phyloP scores from a whole-genome alignment of 768 basidiomycete species.

The Rhizopogon vesiculosus region DNA sequence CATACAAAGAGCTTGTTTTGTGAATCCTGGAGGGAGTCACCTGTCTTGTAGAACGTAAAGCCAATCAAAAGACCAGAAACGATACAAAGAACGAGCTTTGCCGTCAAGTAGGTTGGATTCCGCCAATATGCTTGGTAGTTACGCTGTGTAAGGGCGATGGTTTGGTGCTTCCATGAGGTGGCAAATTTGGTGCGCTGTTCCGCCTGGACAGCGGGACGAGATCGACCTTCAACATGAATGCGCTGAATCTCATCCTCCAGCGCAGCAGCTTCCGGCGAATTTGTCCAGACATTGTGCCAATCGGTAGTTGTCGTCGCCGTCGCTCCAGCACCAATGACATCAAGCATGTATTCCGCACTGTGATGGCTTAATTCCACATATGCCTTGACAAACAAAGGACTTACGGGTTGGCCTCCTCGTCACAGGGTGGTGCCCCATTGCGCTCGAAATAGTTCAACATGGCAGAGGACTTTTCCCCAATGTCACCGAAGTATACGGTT shows the following conservation, averaged over 20 bases:
- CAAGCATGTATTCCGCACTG: constrained; percentile 62
- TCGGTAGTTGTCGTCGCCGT: constrained; percentile 49
- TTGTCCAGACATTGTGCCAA: constrained; percentile 61
- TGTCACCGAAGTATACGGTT: constrained; percentile 63
- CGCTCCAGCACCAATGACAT: constrained; percentile 72
- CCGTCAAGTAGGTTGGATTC: constrained; percentile 54
- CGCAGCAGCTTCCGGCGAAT: constrained; percentile 39
- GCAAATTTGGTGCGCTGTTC: constrained; percentile 43
- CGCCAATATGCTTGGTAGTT: constrained; percentile 47
- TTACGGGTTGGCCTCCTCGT: constrained; percentile 62
- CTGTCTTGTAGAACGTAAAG: constrained; percentile 59
- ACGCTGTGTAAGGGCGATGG: constrained; percentile 38
- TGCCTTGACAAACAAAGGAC: constrained; percentile 41
- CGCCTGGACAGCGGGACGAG: constrained; percentile 32
- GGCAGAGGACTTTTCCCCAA: constrained; percentile 56
- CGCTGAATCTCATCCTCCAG: constrained; percentile 35
- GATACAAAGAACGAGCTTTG: constrained; percentile 53
- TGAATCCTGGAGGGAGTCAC: constrained; percentile 49
- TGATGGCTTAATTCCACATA: constrained; percentile 41
- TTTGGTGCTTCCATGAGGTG: constrained; percentile 49
- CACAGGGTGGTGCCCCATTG: constrained; percentile 62
- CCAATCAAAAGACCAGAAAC: constrained; percentile 51
- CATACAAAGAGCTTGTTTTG: constrained; percentile 65
- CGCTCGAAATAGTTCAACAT: constrained; percentile 75
- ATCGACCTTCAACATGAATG: constrained; percentile 46